A percentile compares a stretch with the other conserved stretches of the same genome.
These are phyloP conservation scores for Rhodotorula sp. DNA, from an alignment of 1,284 basidiomycete genomes.

Conservation along the genomic window DNA sequence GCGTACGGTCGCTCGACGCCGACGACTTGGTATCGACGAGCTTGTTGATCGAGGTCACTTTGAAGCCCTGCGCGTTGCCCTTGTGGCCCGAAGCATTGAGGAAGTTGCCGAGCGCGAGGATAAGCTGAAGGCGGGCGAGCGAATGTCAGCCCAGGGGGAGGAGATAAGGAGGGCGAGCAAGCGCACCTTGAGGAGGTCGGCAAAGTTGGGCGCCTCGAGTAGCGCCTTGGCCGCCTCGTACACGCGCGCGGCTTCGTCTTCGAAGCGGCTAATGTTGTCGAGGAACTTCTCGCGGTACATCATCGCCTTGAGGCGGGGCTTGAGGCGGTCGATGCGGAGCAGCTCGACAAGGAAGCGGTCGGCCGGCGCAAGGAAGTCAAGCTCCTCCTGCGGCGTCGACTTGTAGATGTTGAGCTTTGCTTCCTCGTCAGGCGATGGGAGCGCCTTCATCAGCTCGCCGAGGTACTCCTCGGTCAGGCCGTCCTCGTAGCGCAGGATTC, in stretches of 20 bases:
- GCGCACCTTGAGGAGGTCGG: conserved; percentile 76
- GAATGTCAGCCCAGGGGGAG: conserved; percentile 17
- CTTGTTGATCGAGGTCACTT: conserved; percentile 97
- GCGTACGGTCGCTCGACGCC: conserved; percentile 79
- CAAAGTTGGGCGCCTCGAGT: conserved; percentile 76
- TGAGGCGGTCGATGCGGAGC: conserved; percentile 92
- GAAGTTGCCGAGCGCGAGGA: conserved; percentile 94
- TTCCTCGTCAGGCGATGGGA: conserved; percentile 85
- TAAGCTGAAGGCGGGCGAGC: conserved; percentile 60
- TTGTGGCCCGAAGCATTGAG: conserved; percentile 97
- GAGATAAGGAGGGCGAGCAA: not conserved
- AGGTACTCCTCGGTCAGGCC: conserved; percentile 81
- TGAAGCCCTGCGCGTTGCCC: conserved; percentile 96
- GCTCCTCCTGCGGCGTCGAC: conserved; percentile 81
- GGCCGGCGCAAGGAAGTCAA: conserved; percentile 84
- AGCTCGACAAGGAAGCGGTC: conserved; percentile 96
- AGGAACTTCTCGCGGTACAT: conserved; percentile 84
- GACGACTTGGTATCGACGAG: conserved; percentile 94
- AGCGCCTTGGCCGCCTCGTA: conserved; percentile 76
- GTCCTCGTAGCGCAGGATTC: conserved; percentile 80
- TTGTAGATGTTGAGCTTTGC: conserved; percentile 90
- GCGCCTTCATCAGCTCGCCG: conserved; percentile 77
- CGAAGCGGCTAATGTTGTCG: conserved; percentile 68
- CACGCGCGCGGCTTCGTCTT: conserved; percentile 73
- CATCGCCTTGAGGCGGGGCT: conserved; percentile 90